Conservation (phyloP, 192 early-diverging fungal species). For the Endogone sp. region DNA sequence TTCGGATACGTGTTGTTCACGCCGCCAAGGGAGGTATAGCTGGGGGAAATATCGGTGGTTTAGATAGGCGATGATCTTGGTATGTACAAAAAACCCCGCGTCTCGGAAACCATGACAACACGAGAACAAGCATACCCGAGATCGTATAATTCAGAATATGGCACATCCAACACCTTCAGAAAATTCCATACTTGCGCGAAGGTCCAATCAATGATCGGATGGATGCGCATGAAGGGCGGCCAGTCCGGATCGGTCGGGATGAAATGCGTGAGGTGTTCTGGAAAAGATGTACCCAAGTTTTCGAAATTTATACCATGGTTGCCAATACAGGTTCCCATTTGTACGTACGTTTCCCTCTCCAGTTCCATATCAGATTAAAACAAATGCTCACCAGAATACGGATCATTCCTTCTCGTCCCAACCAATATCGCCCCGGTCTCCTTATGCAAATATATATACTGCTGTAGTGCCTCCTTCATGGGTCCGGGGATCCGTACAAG, state of each 20-base stretch:
- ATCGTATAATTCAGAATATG: slow-evolving; percentile 90
- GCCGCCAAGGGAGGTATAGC: slow-evolving; percentile 91
- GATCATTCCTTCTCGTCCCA: slow-evolving; percentile 73
- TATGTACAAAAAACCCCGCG: background rate
- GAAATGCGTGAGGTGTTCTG: slow-evolving; percentile 52
- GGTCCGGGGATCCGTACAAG: slow-evolving; percentile 61
- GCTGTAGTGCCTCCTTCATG: slow-evolving; percentile 77
- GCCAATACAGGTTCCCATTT: too few relatives aligned
- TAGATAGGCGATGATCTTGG: background rate
- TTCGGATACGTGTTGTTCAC: slow-evolving; percentile 82
- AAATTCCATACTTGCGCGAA: slow-evolving; percentile 85
- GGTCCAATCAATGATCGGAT: slow-evolving; percentile 89
- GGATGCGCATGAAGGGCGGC: slow-evolving; percentile 88
- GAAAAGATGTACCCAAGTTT: background rate
- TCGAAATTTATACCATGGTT: too few relatives aligned
- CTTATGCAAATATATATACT: slow-evolving; percentile 53
- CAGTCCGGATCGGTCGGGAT: slow-evolving; percentile 81
- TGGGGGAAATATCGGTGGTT: slow-evolving; percentile 14
- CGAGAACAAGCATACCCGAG: slow-evolving; percentile 51
- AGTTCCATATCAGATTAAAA: slow-evolving; percentile 4
- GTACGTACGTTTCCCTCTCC: too few relatives aligned
- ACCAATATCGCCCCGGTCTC: slow-evolving; percentile 75
- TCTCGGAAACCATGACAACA: background rate
- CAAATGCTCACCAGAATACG: slow-evolving; percentile 52
- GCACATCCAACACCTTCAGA: slow-evolving; percentile 56